Conservation (phyloP, 192 early-diverging fungal genomes). For the Backusella sp. region DNA sequence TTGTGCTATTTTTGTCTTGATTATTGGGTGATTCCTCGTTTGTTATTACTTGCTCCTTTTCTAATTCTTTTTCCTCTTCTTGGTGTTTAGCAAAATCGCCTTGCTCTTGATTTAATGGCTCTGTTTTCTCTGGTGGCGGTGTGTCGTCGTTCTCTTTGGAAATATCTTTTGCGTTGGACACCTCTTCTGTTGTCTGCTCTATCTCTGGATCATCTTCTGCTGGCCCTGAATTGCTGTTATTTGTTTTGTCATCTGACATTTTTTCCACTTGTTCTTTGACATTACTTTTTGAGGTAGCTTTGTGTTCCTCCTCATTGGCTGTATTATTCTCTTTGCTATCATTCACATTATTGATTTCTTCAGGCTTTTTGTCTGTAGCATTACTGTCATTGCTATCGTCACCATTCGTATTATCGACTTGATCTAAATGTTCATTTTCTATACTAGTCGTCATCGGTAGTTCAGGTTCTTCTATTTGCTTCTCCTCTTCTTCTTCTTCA, state of each 20-base stretch:
- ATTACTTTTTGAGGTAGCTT: background rate
- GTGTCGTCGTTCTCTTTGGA: background rate
- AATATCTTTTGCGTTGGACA: background rate
- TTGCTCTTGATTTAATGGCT: background rate
- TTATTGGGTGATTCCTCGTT: background rate
- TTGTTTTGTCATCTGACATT: background rate
- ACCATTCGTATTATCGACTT: background rate
- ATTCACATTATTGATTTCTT: background rate
- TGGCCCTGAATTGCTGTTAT: background rate
- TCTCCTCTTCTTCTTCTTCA: background rate
- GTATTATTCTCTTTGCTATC: background rate
- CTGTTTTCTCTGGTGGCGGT: background rate
- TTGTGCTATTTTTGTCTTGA: background rate
- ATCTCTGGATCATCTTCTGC: background rate
- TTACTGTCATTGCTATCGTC: background rate
- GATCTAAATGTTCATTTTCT: background rate
- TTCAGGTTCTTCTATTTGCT: background rate
- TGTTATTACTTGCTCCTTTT: background rate
- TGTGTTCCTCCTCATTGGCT: background rate
- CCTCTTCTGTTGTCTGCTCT: background rate
- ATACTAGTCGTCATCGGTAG: background rate
- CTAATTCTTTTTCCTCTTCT: background rate
- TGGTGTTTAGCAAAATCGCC: too few relatives aligned
- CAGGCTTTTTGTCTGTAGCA: background rate
- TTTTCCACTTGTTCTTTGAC: background rate